Evolutionary conservation across 2,329 filamentous ascomycete species (phyloP), one percentile per base, ranked within the genome.

Genomic region (Diaporthe vexans): DNA sequence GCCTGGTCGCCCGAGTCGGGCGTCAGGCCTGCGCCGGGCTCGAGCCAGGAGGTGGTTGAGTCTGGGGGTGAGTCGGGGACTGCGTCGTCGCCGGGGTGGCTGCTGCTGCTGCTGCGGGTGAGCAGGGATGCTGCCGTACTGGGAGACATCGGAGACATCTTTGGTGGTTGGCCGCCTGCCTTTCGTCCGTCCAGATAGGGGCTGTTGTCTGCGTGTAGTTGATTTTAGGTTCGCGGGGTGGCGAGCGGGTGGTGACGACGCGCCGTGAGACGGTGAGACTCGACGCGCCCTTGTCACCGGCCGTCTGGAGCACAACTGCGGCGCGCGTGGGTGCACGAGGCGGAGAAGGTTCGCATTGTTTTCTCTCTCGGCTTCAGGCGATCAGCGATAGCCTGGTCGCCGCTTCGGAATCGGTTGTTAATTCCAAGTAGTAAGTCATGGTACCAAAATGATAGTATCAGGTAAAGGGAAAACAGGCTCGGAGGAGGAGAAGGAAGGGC

Each of bases 11-110:
- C 37, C 1, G 40, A n/a, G 19, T 73, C 71, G 0, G 71, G 71
- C 10, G 71, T 69, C 3, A 73, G 51, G 15, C 71, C 71, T 0
- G 71, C 61, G 10, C 71, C 71, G 1, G 71, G 71, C 11, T 54
- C 19, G n/a, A 59, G 24, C 71, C 71, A 73, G 2, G 69, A 61
- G 6, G 43, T n/a, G 1, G 56, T n/a, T 4, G 56, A 11, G n/a
- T 52, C 48, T 24, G 17, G 26, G 7, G 59, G 29, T 2, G 59
- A 48, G 46, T 68, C 63, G 2, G 63, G 33, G 63, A 68, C 15
- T 48, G 33, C 63, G 33, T 68, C 10, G 63, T 40, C 46, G 26
- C 11, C 33, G 1, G 43, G 17, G 17, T 3, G 6, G 48, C n/a
- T 51, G 63, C n/a, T 54, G 63, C 21, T 26, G 46, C 26, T 46